Conservation (phyloP, 352 stramenopile genomes). For the Pythium aristosporum region DNA sequence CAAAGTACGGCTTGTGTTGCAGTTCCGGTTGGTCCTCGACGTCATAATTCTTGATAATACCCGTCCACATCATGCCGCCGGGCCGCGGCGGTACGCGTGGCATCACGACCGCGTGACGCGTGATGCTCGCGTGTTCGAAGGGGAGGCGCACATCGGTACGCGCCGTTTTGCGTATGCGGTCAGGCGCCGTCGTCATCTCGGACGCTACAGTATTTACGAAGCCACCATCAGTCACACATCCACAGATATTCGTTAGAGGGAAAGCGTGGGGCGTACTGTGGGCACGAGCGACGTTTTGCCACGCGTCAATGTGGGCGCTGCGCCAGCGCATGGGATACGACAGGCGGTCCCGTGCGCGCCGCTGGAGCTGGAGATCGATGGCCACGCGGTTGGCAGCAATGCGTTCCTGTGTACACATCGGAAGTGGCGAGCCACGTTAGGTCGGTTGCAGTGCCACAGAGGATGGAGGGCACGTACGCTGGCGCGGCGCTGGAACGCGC, state of each 20-base stretch:
- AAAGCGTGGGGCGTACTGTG: slow-evolving; percentile 39
- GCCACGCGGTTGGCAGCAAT: slow-evolving; percentile 63
- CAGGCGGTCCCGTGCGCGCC: slow-evolving; percentile 25
- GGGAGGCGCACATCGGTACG: slow-evolving; percentile 20
- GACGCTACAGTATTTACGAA: slow-evolving; percentile 33
- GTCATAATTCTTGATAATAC: slow-evolving; percentile 78
- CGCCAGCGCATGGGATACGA: slow-evolving; percentile 32
- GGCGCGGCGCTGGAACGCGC: slow-evolving; percentile 48
- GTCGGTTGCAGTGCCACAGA: background rate
- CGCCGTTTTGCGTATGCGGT: slow-evolving; percentile 26
- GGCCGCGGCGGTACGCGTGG: slow-evolving; percentile 48
- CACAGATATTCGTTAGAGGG: background rate
- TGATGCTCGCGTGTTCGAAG: slow-evolving; percentile 32
- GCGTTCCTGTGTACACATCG: slow-evolving; percentile 31
- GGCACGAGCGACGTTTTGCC: slow-evolving; percentile 38
- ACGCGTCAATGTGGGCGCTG: slow-evolving; percentile 32
- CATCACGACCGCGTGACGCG: slow-evolving; percentile 44
- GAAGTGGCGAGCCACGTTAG: background rate
- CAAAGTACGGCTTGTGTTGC: slow-evolving; percentile 69
- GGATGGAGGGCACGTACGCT: slow-evolving; percentile 37
- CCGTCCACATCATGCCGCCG: slow-evolving; percentile 77
- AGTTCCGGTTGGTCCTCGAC: slow-evolving; percentile 86
- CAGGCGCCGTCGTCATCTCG: slow-evolving; percentile 33
- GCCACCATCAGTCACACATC: background rate
- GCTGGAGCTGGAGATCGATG: slow-evolving; percentile 35